phyloP scores from a whole-genome alignment of 179 eudicot species.

The Pouteria campechiana region DNA sequence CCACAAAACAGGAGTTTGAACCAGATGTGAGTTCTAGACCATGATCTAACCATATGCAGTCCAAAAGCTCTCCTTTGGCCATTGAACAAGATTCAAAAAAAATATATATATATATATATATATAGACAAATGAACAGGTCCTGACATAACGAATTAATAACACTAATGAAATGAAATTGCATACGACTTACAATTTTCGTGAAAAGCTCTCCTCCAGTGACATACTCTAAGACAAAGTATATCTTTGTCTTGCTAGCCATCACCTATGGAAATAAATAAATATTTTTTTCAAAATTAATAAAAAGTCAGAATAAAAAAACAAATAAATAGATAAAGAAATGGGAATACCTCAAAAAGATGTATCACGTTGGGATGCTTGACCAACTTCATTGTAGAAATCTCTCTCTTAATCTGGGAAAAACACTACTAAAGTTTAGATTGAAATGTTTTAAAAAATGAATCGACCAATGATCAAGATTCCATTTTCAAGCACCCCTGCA shows the following conservation, averaged over 20 bases:
- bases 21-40: too few relatives aligned
- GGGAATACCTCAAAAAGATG: conserved; percentile 61
- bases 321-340: not conserved
- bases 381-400: conserved; percentile 94
- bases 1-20: too few relatives aligned
- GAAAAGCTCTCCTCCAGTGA: conserved; percentile 88
- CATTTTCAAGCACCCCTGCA: not conserved
- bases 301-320: not conserved
- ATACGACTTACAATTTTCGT: conserved; percentile 71
- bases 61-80: too few relatives aligned
- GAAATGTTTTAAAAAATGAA: not conserved
- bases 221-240: conserved; percentile 76
- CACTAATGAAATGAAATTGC: too few relatives aligned
- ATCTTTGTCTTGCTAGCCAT: conserved; percentile 73
- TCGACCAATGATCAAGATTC: not conserved
- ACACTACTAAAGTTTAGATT: conserved; percentile 3
- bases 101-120: too few relatives aligned
- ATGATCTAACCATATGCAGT: too few relatives aligned
- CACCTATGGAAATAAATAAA: conserved; percentile 29
- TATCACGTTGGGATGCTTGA: conserved; percentile 80
- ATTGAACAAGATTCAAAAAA: too few relatives aligned
- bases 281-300: not conserved
- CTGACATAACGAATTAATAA: too few relatives aligned
- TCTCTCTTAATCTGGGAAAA: conserved; percentile 79
- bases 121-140: too few relatives aligned